Evolutionary conservation across 495 filamentous ascomycete genomes (phyloP).

Genomic region (Penicillium paxilli): DNA sequence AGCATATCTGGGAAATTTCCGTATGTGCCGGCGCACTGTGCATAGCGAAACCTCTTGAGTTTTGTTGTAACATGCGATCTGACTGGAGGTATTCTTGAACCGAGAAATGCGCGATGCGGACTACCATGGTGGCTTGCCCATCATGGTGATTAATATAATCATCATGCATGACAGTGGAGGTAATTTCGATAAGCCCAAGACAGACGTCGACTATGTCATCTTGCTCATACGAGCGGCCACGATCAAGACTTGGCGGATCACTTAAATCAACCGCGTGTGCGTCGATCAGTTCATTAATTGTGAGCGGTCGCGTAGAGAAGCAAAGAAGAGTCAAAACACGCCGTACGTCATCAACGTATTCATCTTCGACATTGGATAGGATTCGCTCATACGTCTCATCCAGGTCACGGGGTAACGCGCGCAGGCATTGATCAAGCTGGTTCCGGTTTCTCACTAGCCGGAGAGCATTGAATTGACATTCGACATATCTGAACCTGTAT

Average conservation of each 20-base stretch:
- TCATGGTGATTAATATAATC: not conserved
- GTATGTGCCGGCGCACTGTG: slow-evolving; percentile 16
- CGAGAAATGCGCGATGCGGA: slow-evolving; percentile 40
- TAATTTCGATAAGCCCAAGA: slow-evolving; percentile 28
- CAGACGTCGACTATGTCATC: slow-evolving; percentile 28
- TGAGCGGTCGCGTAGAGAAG: slow-evolving; percentile 28
- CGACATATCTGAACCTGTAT: slow-evolving; percentile 40
- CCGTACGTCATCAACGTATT: slow-evolving; percentile 22
- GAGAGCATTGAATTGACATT: slow-evolving; percentile 36
- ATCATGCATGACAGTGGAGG: no score
- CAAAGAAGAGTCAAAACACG: slow-evolving; percentile 34
- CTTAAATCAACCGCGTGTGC: slow-evolving; percentile 25
- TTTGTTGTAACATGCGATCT: slow-evolving; percentile 27
- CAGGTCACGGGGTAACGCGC: slow-evolving; percentile 31
- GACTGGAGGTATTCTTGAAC: slow-evolving; percentile 43
- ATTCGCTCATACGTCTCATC: slow-evolving; percentile 40
- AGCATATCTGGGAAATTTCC: slow-evolving; percentile 31
- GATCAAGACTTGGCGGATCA: slow-evolving; percentile 20
- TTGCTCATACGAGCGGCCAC: slow-evolving; percentile 19
- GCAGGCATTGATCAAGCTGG: slow-evolving; percentile 27
- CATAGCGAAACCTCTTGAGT: slow-evolving; percentile 23
- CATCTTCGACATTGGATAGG: slow-evolving; percentile 23
- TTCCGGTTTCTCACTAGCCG: slow-evolving; percentile 17
- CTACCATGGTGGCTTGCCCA: not conserved
- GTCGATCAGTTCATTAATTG: slow-evolving; percentile 30